phyloP scores from a whole-genome alignment of 2,329 filamentous ascomycete species.

The Aspergillus flavus region DNA sequence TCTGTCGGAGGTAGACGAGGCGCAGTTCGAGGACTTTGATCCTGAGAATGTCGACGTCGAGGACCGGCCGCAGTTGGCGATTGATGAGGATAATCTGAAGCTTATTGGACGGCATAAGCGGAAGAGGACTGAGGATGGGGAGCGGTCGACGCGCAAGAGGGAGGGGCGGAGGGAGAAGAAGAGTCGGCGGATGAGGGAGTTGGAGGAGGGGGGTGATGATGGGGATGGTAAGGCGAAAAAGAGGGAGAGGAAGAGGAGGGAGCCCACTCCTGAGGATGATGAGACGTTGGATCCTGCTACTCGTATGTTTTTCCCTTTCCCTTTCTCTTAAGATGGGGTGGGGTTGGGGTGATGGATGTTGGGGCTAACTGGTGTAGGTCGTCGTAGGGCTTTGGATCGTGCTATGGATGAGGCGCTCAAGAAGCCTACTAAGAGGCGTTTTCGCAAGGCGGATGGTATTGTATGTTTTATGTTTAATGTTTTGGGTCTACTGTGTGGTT shows the following conservation, averaged over 20 bases:
- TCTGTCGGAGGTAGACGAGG: conserved; percentile 66
- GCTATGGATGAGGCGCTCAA: conserved; percentile 89
- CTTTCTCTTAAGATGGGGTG: neutral
- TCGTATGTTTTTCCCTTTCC: conserved; percentile 53
- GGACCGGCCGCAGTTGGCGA: conserved; percentile 59
- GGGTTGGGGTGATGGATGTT: no score
- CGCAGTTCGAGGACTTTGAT: conserved; percentile 67
- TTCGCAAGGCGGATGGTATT: conserved; percentile 82
- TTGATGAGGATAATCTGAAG: conserved; percentile 64
- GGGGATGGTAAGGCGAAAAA: conserved; percentile 52
- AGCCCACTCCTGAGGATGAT: conserved; percentile 66
- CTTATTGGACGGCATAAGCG: conserved; percentile 65
- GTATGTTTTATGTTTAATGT: conserved; percentile 52
- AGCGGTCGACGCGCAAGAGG: conserved; percentile 69
- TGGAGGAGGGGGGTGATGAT: conserved; percentile 56
- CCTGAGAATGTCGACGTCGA: conserved; percentile 63
- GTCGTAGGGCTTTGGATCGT: conserved; percentile 79
- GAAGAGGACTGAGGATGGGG: conserved; percentile 64
- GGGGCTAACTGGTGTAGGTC: conserved; percentile 46
- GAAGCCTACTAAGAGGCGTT: conserved; percentile 70
- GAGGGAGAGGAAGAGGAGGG: conserved; percentile 53
- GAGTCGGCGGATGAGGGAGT: conserved; percentile 71
- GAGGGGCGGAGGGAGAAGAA: conserved; percentile 61
- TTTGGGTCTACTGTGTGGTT: neutral
- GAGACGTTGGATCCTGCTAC: conserved; percentile 82